Percentiles rank a stretch among this genome's conserved stretches.
Evolutionary conservation across 2,329 filamentous ascomycete genomes (phyloP).

Genomic region (Colletotrichum sp.): DNA sequence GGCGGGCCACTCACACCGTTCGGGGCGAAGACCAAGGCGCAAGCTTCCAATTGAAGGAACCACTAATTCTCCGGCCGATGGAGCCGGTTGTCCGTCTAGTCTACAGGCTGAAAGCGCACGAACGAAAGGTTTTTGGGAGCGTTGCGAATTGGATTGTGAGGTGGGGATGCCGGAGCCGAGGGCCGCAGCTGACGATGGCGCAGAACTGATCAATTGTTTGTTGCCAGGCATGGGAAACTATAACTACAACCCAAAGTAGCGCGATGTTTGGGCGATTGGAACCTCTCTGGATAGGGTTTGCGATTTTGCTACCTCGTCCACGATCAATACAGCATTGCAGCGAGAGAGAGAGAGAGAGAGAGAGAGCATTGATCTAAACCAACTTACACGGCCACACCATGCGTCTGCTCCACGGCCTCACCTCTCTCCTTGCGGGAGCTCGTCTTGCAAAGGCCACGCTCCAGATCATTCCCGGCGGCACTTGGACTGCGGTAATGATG

Average conservation of each 20-base stretch:
- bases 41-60: slow-evolving; percentile 4
- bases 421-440: slow-evolving; percentile 1
- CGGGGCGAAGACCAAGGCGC: background rate
- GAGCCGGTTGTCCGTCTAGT: background rate
- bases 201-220: background rate
- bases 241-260: background rate
- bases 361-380: background rate
- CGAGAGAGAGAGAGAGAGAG: background rate
- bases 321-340: background rate
- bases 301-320: background rate
- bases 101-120: background rate
- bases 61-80: background rate
- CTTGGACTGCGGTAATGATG: slow-evolving; percentile 47
- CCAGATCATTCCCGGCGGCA: slow-evolving; percentile 48
- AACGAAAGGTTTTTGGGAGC: background rate
- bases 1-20: background rate
- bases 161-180: slow-evolving; percentile 8
- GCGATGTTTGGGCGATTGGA: background rate
- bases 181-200: background rate
- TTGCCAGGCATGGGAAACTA: background rate
- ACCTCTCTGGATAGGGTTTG: background rate
- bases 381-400: background rate
- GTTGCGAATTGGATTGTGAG: background rate
- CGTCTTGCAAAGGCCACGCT: slow-evolving; percentile 23
- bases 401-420: slow-evolving; percentile 1